Conservation (phyloP, 129 eudicot genomes). For the Centrapalus pauciflorus region DNA sequence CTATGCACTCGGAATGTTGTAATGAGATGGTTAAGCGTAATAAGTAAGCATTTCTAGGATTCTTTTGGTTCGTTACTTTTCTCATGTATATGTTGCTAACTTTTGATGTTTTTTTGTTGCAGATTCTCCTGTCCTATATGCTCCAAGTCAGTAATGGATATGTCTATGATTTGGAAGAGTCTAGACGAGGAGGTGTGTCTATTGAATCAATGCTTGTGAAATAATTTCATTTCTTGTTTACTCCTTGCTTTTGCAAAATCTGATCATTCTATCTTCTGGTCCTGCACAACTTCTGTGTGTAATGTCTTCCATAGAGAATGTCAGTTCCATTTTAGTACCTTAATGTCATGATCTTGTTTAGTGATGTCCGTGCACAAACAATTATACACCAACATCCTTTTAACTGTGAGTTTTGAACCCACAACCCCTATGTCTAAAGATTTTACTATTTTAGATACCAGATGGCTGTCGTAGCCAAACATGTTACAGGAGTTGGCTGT, state of each 20-base stretch:
- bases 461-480: no score
- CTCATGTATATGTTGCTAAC: neutral
- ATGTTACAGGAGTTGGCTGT: no score
- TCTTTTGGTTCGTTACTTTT: conserved; percentile 2
- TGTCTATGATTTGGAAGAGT: conserved; percentile 80
- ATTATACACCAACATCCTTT: no score
- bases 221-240: neutral
- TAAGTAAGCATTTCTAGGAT: conserved; percentile 44
- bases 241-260: neutral
- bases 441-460: no score
- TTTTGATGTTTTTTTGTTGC: neutral
- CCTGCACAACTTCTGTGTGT: no score
- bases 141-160: conserved; percentile 80
- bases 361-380: no score
- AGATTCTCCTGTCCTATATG: conserved; percentile 95
- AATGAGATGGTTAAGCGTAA: conserved; percentile 76
- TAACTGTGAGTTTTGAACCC: no score
- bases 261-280: no score
- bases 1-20: conserved; percentile 86
- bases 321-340: no score
- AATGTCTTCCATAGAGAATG: no score
- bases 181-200: conserved; percentile 83
- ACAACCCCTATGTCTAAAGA: no score
- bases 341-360: no score
- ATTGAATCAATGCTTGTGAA: neutral